Evolutionary conservation across 192 early-diverging fungal genomes (phyloP).

Genomic region (Linnemannia exigua): DNA sequence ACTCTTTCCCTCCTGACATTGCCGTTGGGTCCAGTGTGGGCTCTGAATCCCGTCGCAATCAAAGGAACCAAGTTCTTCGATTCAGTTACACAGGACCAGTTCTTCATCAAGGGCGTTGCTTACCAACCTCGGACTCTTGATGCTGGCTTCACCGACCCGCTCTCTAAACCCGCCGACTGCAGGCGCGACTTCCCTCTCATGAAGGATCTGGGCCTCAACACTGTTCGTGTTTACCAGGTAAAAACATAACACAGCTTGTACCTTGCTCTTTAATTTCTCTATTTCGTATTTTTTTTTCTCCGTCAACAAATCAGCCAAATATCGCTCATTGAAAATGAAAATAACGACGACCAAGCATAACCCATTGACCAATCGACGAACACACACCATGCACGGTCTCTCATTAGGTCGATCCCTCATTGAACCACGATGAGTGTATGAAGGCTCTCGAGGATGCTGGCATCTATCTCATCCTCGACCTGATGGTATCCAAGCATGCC

Average conservation of each 20-base stretch:
- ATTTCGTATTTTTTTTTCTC: neutral
- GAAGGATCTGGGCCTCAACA: conserved; percentile 77
- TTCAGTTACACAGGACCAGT: conserved; percentile 77
- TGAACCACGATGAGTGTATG: conserved; percentile 83
- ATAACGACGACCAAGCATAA: neutral
- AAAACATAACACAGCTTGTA: neutral
- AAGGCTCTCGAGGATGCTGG: conserved; percentile 70
- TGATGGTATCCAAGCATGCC: conserved; percentile 68
- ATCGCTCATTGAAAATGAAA: neutral
- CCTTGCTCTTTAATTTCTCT: neutral
- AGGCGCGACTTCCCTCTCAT: conserved; percentile 73
- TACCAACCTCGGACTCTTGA: conserved; percentile 74
- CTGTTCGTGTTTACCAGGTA: conserved; percentile 82
- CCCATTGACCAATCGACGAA: neutral
- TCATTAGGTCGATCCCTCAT: conserved; percentile 63
- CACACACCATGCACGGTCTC: neutral
- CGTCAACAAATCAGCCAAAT: neutral
- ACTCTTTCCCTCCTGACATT: neutral
- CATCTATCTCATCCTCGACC: conserved; percentile 82
- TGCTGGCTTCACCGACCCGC: conserved; percentile 66
- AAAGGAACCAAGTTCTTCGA: conserved; percentile 83
- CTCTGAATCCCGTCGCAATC: conserved; percentile 74
- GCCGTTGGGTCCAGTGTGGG: conserved; percentile 15
- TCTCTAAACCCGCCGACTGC: conserved; percentile 71
- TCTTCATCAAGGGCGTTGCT: conserved; percentile 83